Evolutionary conservation across 2,329 filamentous ascomycete genomes (phyloP), one percentile per base, ranked within the genome.

Genomic region (Tolypocladium sp.): DNA sequence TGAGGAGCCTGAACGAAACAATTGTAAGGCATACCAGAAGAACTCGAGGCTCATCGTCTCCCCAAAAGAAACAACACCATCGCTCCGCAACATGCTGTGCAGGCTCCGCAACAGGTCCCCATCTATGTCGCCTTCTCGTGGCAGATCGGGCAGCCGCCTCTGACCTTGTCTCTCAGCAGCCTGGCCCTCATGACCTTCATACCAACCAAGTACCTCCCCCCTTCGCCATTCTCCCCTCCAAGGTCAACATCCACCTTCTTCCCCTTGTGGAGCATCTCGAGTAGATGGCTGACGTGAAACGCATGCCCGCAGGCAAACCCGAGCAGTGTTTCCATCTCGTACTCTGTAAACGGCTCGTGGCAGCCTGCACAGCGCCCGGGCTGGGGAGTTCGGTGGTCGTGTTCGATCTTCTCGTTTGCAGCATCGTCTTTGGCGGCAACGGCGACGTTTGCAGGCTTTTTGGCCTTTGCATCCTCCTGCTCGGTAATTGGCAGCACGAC

Each of bases 121-220:
- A 15, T 38, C 53, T 61, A 56, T 57, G 61, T 30, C 38, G 55
- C 59, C 60, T 65, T 62, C 56, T 62, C 62, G 57, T 71, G 68
- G 66, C 85, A 88, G 22, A 87, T 76, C 0, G 85, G 83, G 73
- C 87, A 90, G 0, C 87, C 87, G 10, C 79, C 81, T 53, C 79
- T 76, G 41, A 93, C 80, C 61, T 84, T 84, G 66, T 92, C 89
- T 64, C 86, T 82, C 61, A 96, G 74, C 58, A 96, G 71, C 63
- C 91, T 83, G 44, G 92, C 92, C 69, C 91, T 90, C 63, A 90
- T 94, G 35, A 96, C 91, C 74, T 97, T 97, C 37, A 88, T 85
- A 0, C 91, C 90, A 8, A 97, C 86, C 57, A 88, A 90, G 59
- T 87, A 80, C 9, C 82, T 80, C 33, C 73, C 72, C 58, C 71